Conservation (phyloP, 2,329 filamentous ascomycete genomes). For the Ophiostoma angusticollis region DNA sequence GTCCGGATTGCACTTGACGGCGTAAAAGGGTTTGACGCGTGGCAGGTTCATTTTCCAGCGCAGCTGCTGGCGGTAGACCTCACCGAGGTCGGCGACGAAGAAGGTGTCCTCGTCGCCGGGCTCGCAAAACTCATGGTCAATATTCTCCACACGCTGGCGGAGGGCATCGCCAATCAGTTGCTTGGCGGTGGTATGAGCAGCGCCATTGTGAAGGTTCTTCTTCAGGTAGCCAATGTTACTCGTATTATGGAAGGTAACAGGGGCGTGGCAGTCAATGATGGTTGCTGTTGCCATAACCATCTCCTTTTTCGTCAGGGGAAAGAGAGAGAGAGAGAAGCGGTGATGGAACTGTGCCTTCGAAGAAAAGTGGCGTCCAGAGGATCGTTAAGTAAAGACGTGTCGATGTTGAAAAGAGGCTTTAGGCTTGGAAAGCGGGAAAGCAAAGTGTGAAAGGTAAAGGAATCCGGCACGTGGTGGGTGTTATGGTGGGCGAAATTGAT, state of each 20-base stretch:
- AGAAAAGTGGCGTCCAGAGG: too few species aligned
- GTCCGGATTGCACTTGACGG: slow-evolving; percentile 98
- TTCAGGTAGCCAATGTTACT: slow-evolving; percentile 38
- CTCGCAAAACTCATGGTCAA: slow-evolving; percentile 80
- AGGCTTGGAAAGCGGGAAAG: slow-evolving; percentile 5
- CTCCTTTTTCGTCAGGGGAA: slow-evolving; percentile 25
- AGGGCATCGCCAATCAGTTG: slow-evolving; percentile 77
- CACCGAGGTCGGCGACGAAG: slow-evolving; percentile 94
- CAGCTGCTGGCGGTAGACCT: slow-evolving; percentile 96
- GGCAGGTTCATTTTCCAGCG: slow-evolving; percentile 93
- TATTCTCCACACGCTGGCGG: slow-evolving; percentile 67
- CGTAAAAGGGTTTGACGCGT: slow-evolving; percentile 93
- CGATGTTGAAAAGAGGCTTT: slow-evolving; percentile 1
- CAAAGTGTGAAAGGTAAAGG: slow-evolving; percentile 13
- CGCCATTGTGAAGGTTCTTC: slow-evolving; percentile 28
- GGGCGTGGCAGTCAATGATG: slow-evolving; percentile 39
- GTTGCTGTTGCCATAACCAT: slow-evolving; percentile 53
- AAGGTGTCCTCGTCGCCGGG: slow-evolving; percentile 95
- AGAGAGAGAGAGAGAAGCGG: neutral
- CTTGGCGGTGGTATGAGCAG: slow-evolving; percentile 41
- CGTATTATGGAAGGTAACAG: slow-evolving; percentile 31
- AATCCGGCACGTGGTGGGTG: too few species aligned
- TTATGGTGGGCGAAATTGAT: slow-evolving; percentile 96
- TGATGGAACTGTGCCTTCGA: too few species aligned
- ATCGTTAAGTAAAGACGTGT: too few species aligned